These are phyloP conservation scores for Phylloboletellus chloephorus DNA, from an alignment of 1,284 basidiomycete species.

Conservation along the genomic window DNA sequence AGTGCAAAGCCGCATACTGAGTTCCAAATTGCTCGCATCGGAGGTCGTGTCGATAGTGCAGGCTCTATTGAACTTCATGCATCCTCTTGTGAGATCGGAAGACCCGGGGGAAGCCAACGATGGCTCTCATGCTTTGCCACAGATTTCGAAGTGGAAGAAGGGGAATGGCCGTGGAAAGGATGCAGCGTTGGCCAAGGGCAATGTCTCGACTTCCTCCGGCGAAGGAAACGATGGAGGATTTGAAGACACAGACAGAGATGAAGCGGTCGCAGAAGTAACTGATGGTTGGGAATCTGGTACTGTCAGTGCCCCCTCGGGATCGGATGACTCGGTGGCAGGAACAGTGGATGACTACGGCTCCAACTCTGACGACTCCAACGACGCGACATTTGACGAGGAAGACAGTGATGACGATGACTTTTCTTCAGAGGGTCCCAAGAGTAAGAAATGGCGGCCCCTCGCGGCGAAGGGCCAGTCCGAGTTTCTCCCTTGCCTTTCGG, in stretches of 20 bases:
- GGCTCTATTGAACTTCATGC: conserved; percentile 42
- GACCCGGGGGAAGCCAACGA: neutral
- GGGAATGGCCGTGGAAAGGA: conserved; percentile 1
- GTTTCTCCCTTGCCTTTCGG: conserved; percentile 84
- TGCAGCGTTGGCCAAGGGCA: neutral
- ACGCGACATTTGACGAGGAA: conserved; percentile 13
- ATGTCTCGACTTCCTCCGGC: conserved; percentile 23
- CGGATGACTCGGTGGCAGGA: conserved; percentile 41
- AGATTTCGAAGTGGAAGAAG: conserved; percentile 11
- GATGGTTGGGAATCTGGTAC: conserved; percentile 62
- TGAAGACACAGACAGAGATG: conserved; percentile 19
- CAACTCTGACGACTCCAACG: conserved; percentile 23
- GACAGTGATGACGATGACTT: conserved; percentile 14
- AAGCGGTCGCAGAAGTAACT: conserved; percentile 28
- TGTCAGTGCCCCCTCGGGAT: conserved; percentile 32
- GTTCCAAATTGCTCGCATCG: conserved; percentile 68
- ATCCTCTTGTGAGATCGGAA: conserved; percentile 26
- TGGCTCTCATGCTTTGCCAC: neutral
- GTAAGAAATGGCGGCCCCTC: conserved; percentile 5
- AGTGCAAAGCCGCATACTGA: conserved; percentile 69
- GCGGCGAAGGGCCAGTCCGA: conserved; percentile 49
- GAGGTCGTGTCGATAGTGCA: conserved; percentile 53
- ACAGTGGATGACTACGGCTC: conserved; percentile 30
- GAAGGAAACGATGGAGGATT: conserved; percentile 30
- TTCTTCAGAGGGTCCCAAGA: conserved; percentile 14